These are phyloP conservation scores for Plectosphaerella sp. DNA, from an alignment of 2,329 filamentous ascomycete species.

Conservation along the genomic window DNA sequence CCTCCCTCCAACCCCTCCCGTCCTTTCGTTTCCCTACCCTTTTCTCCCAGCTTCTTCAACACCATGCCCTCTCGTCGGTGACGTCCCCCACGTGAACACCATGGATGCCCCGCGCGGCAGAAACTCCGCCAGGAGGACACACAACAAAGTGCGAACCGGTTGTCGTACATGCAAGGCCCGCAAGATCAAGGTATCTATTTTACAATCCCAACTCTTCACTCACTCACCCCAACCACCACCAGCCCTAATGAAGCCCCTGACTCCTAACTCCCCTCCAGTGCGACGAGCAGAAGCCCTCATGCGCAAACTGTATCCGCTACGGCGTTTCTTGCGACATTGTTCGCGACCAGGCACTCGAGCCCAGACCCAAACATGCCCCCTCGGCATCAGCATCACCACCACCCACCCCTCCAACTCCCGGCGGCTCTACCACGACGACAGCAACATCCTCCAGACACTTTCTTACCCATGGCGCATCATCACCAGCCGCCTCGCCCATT, in stretches of 20 bases:
- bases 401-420: constrained; percentile 7
- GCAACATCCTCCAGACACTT: background rate
- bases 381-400: constrained; percentile 1
- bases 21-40: no score
- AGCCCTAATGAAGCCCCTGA: no score
- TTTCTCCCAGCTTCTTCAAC: no score
- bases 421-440: background rate
- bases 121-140: constrained; percentile 9
- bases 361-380: constrained; percentile 6
- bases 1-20: no score
- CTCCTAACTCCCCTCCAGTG: constrained; percentile 19
- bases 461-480: background rate
- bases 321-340: constrained; percentile 32
- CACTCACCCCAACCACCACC: no score
- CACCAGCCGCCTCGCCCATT: constrained; percentile 3
- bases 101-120: background rate
- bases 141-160: constrained; percentile 29
- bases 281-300: constrained; percentile 32
- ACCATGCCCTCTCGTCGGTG: background rate
- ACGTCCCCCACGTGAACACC: background rate
- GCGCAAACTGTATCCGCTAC: constrained; percentile 34
- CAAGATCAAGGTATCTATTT: constrained; percentile 31
- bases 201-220: no score
- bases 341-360: background rate
- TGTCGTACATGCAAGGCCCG: constrained; percentile 32